Conservation (phyloP, 331 rosid species). For the Arachis monticola region DNA sequence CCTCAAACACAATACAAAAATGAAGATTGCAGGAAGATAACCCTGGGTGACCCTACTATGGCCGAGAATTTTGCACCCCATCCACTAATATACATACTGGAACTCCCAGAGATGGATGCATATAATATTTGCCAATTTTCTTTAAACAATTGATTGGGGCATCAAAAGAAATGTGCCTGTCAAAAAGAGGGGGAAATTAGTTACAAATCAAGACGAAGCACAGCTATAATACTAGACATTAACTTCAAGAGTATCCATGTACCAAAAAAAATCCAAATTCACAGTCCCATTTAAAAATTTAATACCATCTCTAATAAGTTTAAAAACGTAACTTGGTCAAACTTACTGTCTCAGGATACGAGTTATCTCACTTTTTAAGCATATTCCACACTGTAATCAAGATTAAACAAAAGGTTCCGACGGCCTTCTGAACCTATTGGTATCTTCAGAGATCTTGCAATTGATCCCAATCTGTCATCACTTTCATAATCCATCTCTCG, state of each 20-base stretch:
- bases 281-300: conserved; percentile 1
- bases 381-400: conserved; percentile 56
- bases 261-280: conserved; percentile 13
- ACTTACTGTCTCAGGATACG: neutral
- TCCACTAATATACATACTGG: conserved; percentile 58
- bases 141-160: conserved; percentile 33
- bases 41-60: conserved; percentile 41
- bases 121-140: conserved; percentile 18
- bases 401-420: conserved; percentile 65
- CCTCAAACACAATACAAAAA: conserved; percentile 36
- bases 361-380: conserved; percentile 57
- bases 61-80: conserved; percentile 31
- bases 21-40: conserved; percentile 29
- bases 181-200: conserved; percentile 3
- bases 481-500: conserved; percentile 79
- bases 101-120: conserved; percentile 41
- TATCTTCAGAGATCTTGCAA: conserved; percentile 53
- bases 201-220: conserved; percentile 16
- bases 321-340: conserved; percentile 3
- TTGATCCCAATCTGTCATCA: conserved; percentile 57
- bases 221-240: conserved; percentile 1
- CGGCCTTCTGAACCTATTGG: conserved; percentile 66
- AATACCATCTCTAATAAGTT: neutral
- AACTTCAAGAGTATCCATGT: conserved; percentile 19
- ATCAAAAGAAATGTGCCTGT: conserved; percentile 45